Base-by-base conservation (phyloP, 805 yeast genomes). In the Yamadazyma scolyti region DNA sequence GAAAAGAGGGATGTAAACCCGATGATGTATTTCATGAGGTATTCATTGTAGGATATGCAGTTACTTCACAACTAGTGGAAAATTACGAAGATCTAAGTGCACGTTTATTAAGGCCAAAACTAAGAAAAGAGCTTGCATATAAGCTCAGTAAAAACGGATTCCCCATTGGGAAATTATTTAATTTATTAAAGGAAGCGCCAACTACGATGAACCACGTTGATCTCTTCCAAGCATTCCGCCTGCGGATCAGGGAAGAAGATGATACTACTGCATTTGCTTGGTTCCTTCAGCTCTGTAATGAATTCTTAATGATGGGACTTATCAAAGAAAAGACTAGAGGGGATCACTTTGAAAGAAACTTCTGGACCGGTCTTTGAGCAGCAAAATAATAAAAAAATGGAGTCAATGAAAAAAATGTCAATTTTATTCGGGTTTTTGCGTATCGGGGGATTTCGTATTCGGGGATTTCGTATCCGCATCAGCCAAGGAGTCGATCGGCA, bases 111-210 rank as follows among this genome's bases (percentile, higher is more conserved):
- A 44, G 71, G 21, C 72, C 72, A 3, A 54, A 51, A 23, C 42
- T 55, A 16, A 43, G 72, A 25, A 39, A 49, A 9, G 43, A 43
- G 2, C 34, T 65, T 12, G 70, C 61, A 35, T 28, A 29, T 8
- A 58, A 53, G 1, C 39, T 65, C 32, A 59, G n/a, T n/a, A n/a
- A n/a, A n/a, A n/a, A n/a, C 57, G n/a, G 31, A 28, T 11, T 26
- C 36, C 3, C 11, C 26, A 47, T 78, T 5, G 61, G 74, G 18
- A 74, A 71, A 28, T 51, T 88, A 32, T 88, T 75, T 56, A 71
- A 75, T 28, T 64, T 85, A 10, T 82, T 80, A 51, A 73, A 93
- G 37, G 96, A 88, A 44, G 89, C 96, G 0, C 82, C 84, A 15
- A 65, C 78, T 3, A 59, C 68, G 18, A 69, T 83, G 39, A 83